phyloP scores from a whole-genome alignment of 192 early-diverging fungal genomes.

The Dissophora ornata region DNA sequence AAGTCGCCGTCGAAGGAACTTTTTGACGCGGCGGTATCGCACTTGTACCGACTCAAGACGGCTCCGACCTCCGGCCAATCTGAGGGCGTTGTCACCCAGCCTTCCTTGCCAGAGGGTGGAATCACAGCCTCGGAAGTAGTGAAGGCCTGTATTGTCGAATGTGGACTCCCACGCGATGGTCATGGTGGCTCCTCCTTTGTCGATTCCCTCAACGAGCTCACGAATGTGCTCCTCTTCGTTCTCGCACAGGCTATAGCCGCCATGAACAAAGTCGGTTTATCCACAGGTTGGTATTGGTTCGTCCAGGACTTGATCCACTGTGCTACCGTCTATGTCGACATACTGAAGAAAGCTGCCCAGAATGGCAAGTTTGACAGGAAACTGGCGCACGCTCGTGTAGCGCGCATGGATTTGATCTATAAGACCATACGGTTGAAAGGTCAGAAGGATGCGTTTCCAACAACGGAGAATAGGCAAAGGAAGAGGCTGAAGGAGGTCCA shows the following conservation, averaged over 20 bases:
- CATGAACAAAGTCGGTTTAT: neutral
- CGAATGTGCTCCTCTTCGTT: slow-evolving; percentile 11
- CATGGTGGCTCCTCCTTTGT: slow-evolving; percentile 22
- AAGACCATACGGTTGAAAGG: slow-evolving; percentile 3
- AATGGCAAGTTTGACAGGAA: slow-evolving; percentile 11
- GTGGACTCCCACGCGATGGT: slow-evolving; percentile 40
- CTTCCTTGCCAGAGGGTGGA: neutral
- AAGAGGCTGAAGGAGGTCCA: neutral
- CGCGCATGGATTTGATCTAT: slow-evolving; percentile 4
- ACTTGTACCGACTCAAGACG: slow-evolving; percentile 31
- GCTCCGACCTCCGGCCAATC: neutral
- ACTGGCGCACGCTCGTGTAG: neutral
- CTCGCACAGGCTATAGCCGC: neutral
- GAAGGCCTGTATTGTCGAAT: slow-evolving; percentile 41
- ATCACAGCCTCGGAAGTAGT: slow-evolving; percentile 16
- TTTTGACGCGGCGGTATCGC: slow-evolving; percentile 45
- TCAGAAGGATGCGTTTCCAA: neutral
- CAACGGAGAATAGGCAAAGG: neutral
- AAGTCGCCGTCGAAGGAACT: slow-evolving; percentile 30
- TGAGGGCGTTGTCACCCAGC: neutral
- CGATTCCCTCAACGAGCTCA: slow-evolving; percentile 31
- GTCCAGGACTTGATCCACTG: slow-evolving; percentile 36
- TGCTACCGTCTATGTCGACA: neutral
- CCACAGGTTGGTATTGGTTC: slow-evolving; percentile 52
- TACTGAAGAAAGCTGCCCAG: neutral